Base-by-base conservation (phyloP, 139 green algal genomes). In the Nannochloris sp. region DNA sequence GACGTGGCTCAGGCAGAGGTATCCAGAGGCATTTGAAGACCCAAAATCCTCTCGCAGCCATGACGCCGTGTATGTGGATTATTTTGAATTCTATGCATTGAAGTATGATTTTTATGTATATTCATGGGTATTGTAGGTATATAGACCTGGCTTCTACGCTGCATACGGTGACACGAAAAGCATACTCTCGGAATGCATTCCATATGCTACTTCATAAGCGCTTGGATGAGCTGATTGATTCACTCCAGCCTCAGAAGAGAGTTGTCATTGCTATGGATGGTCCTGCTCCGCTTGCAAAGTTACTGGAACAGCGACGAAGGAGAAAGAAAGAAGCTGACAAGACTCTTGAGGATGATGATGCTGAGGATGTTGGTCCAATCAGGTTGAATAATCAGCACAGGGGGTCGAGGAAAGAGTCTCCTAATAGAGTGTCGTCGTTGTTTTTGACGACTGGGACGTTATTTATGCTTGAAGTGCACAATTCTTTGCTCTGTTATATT, bases 281-380 rank as follows among this genome's bases (percentile, higher is more conserved):
- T 0, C 89, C 89, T 20, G 89, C 87, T 5, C 89, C 89, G 1
- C 74, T 95, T 4, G 89, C 89, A 23, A 95, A 95, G 65, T 78
- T 95, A 10, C 66, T 95, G 10, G 89, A 86, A 28, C 89, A 95
- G 69, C 59, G 89, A 49, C 45, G 69, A 37, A 62, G 69, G 2
- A 66, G 69, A 3, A 62, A 62, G 1, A 63, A 63, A 3, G 69
- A 76, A 46, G 30, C 48, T 13, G 69, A 71, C 14, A 40, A 45
- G 6, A 16, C 40, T n/a, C 5, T 5, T 20, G 46, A 53, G 0
- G 46, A 53, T 49, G 43, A 49, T 28, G 40, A 49, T 49, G 62
- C 20, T 49, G 16, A n/a, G 5, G 17, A 31, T 6, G 62, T 1
- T 59, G 36, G 5, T 29, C 44, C 29, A 36, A 43, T 29, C 31